Base-by-base conservation (phyloP, 495 filamentous ascomycete genomes). In the Penicillium cosmopolitanum region DNA sequence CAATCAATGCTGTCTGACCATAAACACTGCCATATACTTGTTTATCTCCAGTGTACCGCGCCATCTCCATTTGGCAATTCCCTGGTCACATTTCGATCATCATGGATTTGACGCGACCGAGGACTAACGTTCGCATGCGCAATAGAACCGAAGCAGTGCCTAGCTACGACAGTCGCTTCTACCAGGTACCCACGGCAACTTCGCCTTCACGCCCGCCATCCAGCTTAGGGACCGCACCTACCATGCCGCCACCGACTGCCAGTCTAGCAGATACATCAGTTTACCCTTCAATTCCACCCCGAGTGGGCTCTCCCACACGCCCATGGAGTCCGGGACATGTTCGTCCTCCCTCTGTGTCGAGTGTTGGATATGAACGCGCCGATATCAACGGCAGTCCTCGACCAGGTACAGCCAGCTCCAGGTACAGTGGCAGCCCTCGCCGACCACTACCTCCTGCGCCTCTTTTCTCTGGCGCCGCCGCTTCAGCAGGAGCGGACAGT, bases 371-470 rank as follows among this genome's bases (percentile, higher is more conserved):
- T 69, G 95, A 97, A 67, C 90, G 92, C 0, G 82, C 86, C 16
- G 92, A 97, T 65, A 70, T 97, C 53, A 95, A 97, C 67, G 95
- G 95, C 8, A 91, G 84, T 40, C 93, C 95, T 9, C 78, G 95
- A 59, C 95, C 95, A 12, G 95, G 95, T 2, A 96, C 94, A 2
- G 91, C 95, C 9, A 89, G 92, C 4, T 91, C 90, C 38, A 82
- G 85, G 65, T 97, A 97, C 67, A 89, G 92, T 36, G 89, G 92
- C 10, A 93, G 90, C 61, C 90, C 92, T 8, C 83, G 90, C 50
- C 81, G 91, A 58, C 93, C 93, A n/a, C 74, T 97, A n/a, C 95
- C 93, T 13, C 91, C 91, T 2, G 92, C 93, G 31, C 95, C 94
- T 5, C 76, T 94, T n/a, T 97, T 96, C 65, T 81, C 87, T 4